These are phyloP conservation scores for Graphilbum sp. DNA, from an alignment of 2,329 filamentous ascomycete species.

Conservation along the genomic window DNA sequence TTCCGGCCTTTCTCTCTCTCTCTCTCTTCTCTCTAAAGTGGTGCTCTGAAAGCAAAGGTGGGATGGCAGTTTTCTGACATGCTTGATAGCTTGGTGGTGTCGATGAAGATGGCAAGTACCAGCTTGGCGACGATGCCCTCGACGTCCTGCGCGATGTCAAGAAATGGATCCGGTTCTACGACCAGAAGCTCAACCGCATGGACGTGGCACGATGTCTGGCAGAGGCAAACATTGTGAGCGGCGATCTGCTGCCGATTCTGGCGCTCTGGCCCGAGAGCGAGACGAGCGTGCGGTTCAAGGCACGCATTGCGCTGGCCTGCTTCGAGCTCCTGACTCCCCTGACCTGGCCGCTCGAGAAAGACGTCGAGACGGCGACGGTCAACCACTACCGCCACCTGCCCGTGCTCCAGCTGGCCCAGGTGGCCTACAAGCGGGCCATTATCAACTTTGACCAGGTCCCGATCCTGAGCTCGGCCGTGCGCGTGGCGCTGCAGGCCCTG, in stretches of 20 bases:
- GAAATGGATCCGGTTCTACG: conserved; percentile 88
- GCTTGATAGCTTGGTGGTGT: conserved; percentile 62
- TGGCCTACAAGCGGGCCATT: conserved; percentile 77
- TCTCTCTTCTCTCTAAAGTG: too few relatives aligned
- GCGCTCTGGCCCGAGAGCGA: conserved; percentile 62
- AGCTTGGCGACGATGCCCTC: conserved; percentile 82
- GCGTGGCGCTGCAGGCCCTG: conserved; percentile 74
- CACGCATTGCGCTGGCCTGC: conserved; percentile 68
- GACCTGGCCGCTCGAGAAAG: conserved; percentile 82
- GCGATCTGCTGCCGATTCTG: conserved; percentile 80
- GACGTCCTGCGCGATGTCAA: conserved; percentile 87
- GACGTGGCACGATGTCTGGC: conserved; percentile 87
- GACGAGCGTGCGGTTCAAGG: conserved; percentile 57
- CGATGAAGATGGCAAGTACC: conserved; percentile 67
- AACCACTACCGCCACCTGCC: conserved; percentile 89
- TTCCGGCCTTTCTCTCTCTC: too few relatives aligned
- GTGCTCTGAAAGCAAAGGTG: too few relatives aligned
- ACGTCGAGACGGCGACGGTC: conserved; percentile 65
- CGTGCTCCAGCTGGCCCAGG: conserved; percentile 73
- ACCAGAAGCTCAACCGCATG: conserved; percentile 83
- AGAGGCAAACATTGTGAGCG: conserved; percentile 81
- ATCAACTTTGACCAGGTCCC: conserved; percentile 65
- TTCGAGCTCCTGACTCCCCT: conserved; percentile 81
- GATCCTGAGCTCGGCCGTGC: conserved; percentile 66
- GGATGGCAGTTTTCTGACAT: background rate